These are phyloP conservation scores for Tylopilus microsporus DNA, from an alignment of 1,284 basidiomycete species.

Conservation along the genomic window DNA sequence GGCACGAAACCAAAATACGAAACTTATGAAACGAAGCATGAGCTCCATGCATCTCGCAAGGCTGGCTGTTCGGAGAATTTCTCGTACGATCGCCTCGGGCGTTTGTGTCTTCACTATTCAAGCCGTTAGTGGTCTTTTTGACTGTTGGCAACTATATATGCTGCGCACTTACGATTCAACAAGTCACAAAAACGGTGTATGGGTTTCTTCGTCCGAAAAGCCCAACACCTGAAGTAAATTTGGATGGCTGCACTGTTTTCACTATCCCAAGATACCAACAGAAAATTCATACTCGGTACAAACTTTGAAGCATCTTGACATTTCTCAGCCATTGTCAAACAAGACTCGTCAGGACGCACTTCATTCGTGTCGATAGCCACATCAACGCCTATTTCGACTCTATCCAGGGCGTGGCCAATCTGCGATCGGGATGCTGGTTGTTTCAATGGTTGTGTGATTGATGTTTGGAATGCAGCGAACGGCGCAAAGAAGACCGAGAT, in stretches of 20 bases:
- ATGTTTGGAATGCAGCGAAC: too few relatives aligned
- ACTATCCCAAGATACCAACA: background rate
- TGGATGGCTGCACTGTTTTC: constrained; percentile 39
- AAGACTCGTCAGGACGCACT: background rate
- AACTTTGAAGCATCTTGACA: constrained; percentile 46
- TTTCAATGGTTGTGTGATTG: too few relatives aligned
- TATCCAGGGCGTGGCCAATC: background rate
- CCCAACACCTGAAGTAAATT: constrained; percentile 53
- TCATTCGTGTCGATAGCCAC: background rate
- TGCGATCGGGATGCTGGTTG: background rate
- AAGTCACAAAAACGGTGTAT: constrained; percentile 44
- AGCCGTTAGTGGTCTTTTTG: constrained; percentile 1
- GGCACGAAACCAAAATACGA: background rate
- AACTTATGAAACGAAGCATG: constrained; percentile 36
- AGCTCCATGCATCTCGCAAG: constrained; percentile 35
- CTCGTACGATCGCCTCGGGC: constrained; percentile 30
- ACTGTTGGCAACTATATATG: background rate
- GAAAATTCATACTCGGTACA: constrained; percentile 36
- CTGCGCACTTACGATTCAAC: constrained; percentile 37
- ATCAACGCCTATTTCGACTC: background rate
- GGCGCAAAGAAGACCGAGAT: too few relatives aligned
- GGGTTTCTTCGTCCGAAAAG: constrained; percentile 44
- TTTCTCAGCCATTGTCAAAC: constrained; percentile 47
- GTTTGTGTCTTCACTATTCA: constrained; percentile 38
- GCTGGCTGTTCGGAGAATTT: constrained; percentile 29